Evolutionary conservation across 495 filamentous ascomycete genomes (phyloP), one percentile per base, ranked within the genome.

Genomic region (Polyplosphaeria fusca): DNA sequence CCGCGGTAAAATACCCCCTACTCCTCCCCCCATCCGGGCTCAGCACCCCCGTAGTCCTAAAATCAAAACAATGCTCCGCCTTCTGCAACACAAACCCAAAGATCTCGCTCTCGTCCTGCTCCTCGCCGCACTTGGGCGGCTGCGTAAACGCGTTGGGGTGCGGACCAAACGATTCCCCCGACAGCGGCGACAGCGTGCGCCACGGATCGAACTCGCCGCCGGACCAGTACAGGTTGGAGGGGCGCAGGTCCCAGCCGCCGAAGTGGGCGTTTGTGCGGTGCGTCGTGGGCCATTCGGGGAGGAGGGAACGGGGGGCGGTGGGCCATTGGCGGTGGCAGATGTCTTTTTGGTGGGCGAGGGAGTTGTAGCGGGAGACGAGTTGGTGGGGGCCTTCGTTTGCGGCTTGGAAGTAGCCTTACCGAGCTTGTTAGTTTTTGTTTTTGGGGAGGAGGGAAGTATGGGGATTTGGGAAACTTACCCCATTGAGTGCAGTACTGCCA

Each of bases 401-500:
- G 55, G 71, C 73, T 59, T 82, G 80, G 58, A 76, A 51, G 55
- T 47, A 67, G 43, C 65, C 62, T 65, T 30, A 11, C n/a, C 7
- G 32, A 26, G 35, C 44, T 41, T 16, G n/a, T 53, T 12, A 22
- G 9, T 27, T 9, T 53, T 3, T 35, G 30, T 7, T n/a, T n/a
- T 35, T 35, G 30, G n/a, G 30, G 30, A 9, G 30, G 30, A 19
- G 45, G 3, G 11, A 30, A 16, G 50, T 12, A 25, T 20, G 23
- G 23, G 19, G 12, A 23, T 13, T 35, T 35, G 3, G 41, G n/a
- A 16, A 77, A 59, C 62, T 72, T 78, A 32, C 81, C 82, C 71
- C 74, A 83, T 64, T 83, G 76, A 11, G 78, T 78, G 67, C 82
- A 84, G 60, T 78, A 82, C 61, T 83, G 79, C 80, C 80, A 85